phyloP scores from a whole-genome alignment of 257 asterid species.

The Coffea eugenioides region DNA sequence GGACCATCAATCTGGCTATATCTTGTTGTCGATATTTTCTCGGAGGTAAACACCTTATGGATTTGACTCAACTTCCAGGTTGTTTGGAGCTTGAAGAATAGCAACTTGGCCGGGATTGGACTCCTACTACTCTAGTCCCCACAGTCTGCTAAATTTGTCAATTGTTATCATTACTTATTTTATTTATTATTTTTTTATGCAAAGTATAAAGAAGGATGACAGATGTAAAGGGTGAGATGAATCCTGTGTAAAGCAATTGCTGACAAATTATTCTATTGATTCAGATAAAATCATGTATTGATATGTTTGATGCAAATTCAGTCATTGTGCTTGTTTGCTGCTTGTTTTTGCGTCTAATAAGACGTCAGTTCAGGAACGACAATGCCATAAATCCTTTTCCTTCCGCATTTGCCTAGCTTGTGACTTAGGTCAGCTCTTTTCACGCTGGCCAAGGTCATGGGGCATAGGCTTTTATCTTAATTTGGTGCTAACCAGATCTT shows the following conservation, averaged over 20 bases:
- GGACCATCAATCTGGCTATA: slow-evolving; percentile 3
- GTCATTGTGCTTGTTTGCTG: not conserved
- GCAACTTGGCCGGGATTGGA: slow-evolving; percentile 12
- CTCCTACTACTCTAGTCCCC: not conserved
- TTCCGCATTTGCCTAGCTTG: not conserved
- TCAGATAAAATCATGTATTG: not conserved
- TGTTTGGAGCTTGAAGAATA: slow-evolving; percentile 53
- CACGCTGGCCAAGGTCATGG: not conserved
- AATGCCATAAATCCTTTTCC: not conserved
- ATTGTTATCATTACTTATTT: not conserved
- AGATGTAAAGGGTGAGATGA: not conserved
- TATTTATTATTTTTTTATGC: not conserved
- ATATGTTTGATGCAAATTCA: not conserved
- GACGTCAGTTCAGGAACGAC: not conserved
- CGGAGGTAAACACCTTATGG: not conserved
- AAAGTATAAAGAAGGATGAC: slow-evolving; percentile 3
- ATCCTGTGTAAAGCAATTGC: not conserved
- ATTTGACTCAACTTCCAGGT: slow-evolving; percentile 37
- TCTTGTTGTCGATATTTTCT: not conserved
- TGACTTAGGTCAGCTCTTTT: not conserved
- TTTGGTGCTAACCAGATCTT: too few relatives aligned
- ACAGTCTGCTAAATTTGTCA: not conserved
- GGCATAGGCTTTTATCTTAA: not conserved
- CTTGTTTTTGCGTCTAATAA: not conserved
- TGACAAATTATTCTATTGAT: not conserved